Evolutionary conservation across 345 rosid species (phyloP).

Genomic region (Citrus mangshanensis): DNA sequence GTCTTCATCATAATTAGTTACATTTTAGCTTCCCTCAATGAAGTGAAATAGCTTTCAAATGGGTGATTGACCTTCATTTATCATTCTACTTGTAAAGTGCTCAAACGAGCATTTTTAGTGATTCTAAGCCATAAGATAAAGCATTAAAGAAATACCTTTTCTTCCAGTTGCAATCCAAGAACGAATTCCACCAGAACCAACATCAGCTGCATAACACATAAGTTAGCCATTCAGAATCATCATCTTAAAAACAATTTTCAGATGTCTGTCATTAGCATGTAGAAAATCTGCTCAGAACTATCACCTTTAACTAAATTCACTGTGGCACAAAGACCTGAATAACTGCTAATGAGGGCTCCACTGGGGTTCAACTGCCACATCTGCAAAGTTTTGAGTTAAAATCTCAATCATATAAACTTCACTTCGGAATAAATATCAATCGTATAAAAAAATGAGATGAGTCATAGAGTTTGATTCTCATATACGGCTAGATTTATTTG

Average conservation of each 20-base stretch:
- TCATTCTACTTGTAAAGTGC: background rate
- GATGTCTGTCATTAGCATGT: background rate
- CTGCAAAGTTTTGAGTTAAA: conserved; percentile 33
- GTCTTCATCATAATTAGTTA: background rate
- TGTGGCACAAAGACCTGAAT: conserved; percentile 82
- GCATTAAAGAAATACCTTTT: conserved; percentile 35
- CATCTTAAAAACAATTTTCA: background rate
- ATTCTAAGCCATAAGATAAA: background rate
- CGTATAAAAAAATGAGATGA: too few relatives aligned
- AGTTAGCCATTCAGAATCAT: conserved; percentile 5
- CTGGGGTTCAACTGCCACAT: conserved; percentile 70
- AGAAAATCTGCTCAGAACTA: conserved; percentile 1
- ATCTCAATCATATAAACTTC: background rate
- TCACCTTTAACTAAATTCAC: conserved; percentile 56
- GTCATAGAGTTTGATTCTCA: background rate
- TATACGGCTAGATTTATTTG: background rate
- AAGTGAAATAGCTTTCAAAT: background rate
- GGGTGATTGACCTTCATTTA: background rate
- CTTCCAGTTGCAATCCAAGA: conserved; percentile 92
- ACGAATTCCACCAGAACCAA: conserved; percentile 47
- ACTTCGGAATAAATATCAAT: background rate
- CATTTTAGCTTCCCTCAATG: background rate
- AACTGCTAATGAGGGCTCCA: conserved; percentile 66
- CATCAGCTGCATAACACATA: conserved; percentile 21
- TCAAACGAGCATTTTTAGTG: background rate